Evolutionary conservation across 2,329 filamentous ascomycete species (phyloP).

Genomic region (Diplodia scrobiculata): DNA sequence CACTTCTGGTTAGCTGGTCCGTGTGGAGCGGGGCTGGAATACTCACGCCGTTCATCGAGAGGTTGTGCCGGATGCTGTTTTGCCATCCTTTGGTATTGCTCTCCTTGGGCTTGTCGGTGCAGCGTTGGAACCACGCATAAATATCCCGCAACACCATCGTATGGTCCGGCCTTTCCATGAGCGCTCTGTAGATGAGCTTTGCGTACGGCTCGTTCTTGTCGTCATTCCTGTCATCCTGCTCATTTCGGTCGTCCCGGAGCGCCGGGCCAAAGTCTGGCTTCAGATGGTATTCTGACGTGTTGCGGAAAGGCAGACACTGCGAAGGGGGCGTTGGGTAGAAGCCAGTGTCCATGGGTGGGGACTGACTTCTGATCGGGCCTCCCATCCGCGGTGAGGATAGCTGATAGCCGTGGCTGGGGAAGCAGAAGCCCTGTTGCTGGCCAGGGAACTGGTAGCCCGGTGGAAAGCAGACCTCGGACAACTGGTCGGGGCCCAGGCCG

Average conservation of each 20-base stretch:
- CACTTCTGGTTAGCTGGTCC: conserved; percentile 7
- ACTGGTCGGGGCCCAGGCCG: neutral
- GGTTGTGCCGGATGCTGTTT: conserved; percentile 92
- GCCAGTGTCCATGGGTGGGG: neutral
- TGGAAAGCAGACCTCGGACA: conserved; percentile 9
- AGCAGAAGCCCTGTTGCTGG: conserved; percentile 6
- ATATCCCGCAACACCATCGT: conserved; percentile 82
- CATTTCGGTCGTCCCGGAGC: neutral
- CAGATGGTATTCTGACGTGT: neutral
- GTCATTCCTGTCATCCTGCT: conserved; percentile 33
- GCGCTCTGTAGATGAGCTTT: conserved; percentile 73
- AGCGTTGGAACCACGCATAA: conserved; percentile 83
- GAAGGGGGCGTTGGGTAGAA: conserved; percentile 4
- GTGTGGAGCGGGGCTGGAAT: conserved; percentile 14
- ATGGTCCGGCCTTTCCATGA: conserved; percentile 66
- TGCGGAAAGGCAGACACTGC: neutral
- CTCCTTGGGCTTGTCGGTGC: conserved; percentile 73
- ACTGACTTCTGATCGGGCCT: neutral
- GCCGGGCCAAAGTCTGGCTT: neutral
- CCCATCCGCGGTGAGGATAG: neutral
- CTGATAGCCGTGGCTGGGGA: conserved; percentile 4
- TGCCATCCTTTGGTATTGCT: conserved; percentile 71
- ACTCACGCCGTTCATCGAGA: conserved; percentile 91
- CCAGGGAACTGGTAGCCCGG: conserved; percentile 13
- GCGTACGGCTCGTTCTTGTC: conserved; percentile 71